Conservation (phyloP, 1,284 basidiomycete species). For the Cyathus pygmaeus region DNA sequence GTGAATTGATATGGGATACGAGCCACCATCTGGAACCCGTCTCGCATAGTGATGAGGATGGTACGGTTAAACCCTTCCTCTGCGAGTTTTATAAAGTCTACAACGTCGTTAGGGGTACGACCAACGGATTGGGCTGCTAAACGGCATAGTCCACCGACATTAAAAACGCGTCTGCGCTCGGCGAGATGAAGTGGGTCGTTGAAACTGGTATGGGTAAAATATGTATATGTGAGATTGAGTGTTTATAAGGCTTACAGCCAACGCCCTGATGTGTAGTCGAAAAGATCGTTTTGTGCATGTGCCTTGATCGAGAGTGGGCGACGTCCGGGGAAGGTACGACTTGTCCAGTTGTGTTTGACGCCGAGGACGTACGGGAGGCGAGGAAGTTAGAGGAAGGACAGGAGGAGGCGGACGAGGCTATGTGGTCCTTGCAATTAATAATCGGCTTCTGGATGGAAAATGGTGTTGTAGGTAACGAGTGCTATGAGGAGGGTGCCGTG, state of each 20-base stretch:
- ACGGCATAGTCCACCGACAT: slow-evolving; percentile 52
- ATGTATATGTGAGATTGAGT: slow-evolving; percentile 30
- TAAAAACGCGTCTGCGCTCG: slow-evolving; percentile 54
- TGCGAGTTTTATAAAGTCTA: slow-evolving; percentile 38
- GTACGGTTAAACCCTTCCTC: slow-evolving; percentile 41
- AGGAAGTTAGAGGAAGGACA: slow-evolving; percentile 13
- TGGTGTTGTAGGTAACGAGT: neutral
- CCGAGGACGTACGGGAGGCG: slow-evolving; percentile 53
- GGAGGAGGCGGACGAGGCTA: neutral
- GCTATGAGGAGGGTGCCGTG: neutral
- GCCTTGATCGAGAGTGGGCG: slow-evolving; percentile 42
- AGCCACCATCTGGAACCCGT: slow-evolving; percentile 53
- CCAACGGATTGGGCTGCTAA: slow-evolving; percentile 55
- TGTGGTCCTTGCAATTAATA: neutral
- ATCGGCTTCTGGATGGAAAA: neutral
- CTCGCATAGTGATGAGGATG: slow-evolving; percentile 49
- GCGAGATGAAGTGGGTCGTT: slow-evolving; percentile 55
- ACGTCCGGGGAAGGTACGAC: slow-evolving; percentile 42
- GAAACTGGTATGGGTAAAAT: slow-evolving; percentile 46
- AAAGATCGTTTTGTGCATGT: slow-evolving; percentile 42
- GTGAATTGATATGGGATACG: slow-evolving; percentile 57
- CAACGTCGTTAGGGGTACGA: slow-evolving; percentile 41
- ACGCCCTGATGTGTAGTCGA: slow-evolving; percentile 53
- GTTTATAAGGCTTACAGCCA: slow-evolving; percentile 53
- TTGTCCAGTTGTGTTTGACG: slow-evolving; percentile 59